phyloP scores from a whole-genome alignment of 2,329 filamentous ascomycete genomes.

The Penicillium sp. region DNA sequence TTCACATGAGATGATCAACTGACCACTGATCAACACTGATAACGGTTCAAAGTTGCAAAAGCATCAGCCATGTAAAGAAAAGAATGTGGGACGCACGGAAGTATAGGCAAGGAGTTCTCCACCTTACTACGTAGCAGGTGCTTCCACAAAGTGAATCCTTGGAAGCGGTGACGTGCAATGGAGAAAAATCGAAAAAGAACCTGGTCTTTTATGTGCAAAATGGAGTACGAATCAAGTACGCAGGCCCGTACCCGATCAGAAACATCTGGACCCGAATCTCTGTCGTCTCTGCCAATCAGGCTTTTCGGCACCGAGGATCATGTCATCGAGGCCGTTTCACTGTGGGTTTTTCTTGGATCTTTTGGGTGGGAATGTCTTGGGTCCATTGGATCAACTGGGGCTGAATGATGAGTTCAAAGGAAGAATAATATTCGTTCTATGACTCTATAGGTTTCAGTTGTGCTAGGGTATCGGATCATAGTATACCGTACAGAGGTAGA shows the following conservation, averaged over 20 bases:
- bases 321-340: constrained; percentile 9
- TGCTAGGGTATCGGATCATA: not conserved
- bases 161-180: not conserved
- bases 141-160: not conserved
- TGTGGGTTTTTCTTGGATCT: not conserved
- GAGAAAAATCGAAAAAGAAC: not conserved
- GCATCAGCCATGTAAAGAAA: not conserved
- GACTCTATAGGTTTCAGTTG: not conserved
- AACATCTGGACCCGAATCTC: constrained; percentile 3
- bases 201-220: not conserved
- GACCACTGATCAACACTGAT: not conserved
- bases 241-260: constrained; percentile 1
- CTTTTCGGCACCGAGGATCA: not conserved
- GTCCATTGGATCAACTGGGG: not conserved
- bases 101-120: not conserved
- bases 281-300: constrained; percentile 2
- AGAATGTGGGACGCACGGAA: not conserved
- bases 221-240: constrained; percentile 2
- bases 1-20: not conserved
- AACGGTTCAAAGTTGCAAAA: not conserved
- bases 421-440: not conserved
- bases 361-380: not conserved
- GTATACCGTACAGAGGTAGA: not conserved
- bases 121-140: not conserved
- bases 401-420: not conserved